Base-by-base conservation (phyloP, 1,284 basidiomycete genomes). In the Violaceomyces palustris region DNA sequence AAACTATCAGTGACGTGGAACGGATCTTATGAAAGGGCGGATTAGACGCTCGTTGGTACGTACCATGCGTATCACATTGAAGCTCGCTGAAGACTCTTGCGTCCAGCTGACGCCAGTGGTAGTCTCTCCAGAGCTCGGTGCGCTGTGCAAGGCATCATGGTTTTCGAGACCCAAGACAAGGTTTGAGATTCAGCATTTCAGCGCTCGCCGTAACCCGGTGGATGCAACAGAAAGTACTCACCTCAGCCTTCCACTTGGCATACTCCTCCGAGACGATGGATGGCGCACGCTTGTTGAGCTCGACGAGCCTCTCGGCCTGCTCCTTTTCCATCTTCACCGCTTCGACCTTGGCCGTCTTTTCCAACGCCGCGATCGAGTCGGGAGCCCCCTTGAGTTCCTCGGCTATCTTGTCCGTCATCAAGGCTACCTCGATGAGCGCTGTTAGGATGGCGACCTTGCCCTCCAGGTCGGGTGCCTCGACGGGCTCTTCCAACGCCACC, bases 391-490 rank as follows among this genome's bases (percentile, higher is more conserved):
- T 59, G 37, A 59, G 50, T 25, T 59, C 56, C 31, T 59, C 56
- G 1, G 50, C 42, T 3, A 59, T 18, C 18, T 23, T 26, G 6
- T 53, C 50, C 1, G 56, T 39, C 56, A 59, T 59, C 18, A 59
- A 39, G 6, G 50, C 50, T 1, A 48, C 56, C 28, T 59, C 56
- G 39, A 59, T 49, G 18, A 59, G 41, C 5, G 50, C 35, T 11
- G 38, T 25, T 17, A 59, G 41, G 37, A 54, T 44, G 17, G 56
- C 45, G 3, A 59, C 23, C 17, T 59, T 59, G 26, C 47, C 54
- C 18, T 59, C 56, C 27, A 59, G 44, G n/a, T 59, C 56, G 5
- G 47, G 47, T n/a, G n/a, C n/a, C n/a, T n/a, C n/a, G n/a, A n/a
- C n/a, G n/a, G n/a, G n/a, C n/a, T n/a, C n/a, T n/a, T n/a, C n/a